Evolutionary conservation across 371 early-diverging fungal species (phyloP), one percentile per base, ranked within the genome.

Genomic region (Mortierella sp.): DNA sequence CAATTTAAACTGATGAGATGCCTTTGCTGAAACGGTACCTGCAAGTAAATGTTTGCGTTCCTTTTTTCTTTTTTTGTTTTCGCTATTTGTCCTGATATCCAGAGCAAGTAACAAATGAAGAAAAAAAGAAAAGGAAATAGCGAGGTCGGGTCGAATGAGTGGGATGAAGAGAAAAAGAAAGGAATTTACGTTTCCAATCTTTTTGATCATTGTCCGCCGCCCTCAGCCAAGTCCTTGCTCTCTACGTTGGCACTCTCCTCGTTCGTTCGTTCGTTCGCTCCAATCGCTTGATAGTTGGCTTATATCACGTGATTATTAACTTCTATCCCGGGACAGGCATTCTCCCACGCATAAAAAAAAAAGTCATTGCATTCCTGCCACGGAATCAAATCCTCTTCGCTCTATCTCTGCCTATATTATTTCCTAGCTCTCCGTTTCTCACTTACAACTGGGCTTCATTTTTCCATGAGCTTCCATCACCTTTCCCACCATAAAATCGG

Each of bases 221-320:
- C 55, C 28, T 45, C 19, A 21, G 21, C 33, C 7, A 32, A 13
- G 24, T 28, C 7, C 36, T 33, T 36, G 36, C 36, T 36, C 36
- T 15, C n/a, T 65, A 58, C 33, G 67, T 15, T 67, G 67, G 67
- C 67, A 47, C 32, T n/a, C 60, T 58, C 68, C 48, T 40, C 38
- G n/a, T n/a, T n/a, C n/a, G n/a, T 68, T 60, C 50, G 60, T 48
- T 47, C 43, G 2, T 32, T 43, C 41, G 22, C 32, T 36, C 19
- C n/a, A 50, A 50, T 50, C 50, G 28, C 28, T 28, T 28, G 28
- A 28, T 28, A 28, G 28, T 28, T 2, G 28, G 28, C 28, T 28
- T 1, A 28, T 28, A 28, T 19, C 24, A 11, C 24, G 36, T 36
- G 36, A 6, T 36, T 6, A 36, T 0, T 36, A 0, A 36, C 36